Conservation (phyloP, 2,329 filamentous ascomycete genomes). For the Torrubiellomyces zombiae region DNA sequence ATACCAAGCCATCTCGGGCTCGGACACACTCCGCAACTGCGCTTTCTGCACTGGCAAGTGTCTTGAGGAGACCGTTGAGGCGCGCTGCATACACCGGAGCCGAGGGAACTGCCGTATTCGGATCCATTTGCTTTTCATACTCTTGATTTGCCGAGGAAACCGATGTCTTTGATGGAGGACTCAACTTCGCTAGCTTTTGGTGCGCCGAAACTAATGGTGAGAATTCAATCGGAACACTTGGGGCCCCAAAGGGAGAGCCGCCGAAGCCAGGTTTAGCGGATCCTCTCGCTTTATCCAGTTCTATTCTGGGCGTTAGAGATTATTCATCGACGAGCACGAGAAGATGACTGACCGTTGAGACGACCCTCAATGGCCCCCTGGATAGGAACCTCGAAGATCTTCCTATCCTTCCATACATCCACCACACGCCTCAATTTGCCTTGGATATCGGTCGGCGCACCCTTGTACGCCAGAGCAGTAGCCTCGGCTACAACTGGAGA, state of each 20-base stretch:
- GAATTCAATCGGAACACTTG: constrained; percentile 57
- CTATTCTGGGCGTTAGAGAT: constrained; percentile 20
- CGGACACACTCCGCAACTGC: constrained; percentile 83
- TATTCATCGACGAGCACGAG: not conserved
- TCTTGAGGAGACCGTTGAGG: constrained; percentile 77
- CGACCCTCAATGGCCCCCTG: constrained; percentile 66
- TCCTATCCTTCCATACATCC: constrained; percentile 81
- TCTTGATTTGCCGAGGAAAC: constrained; percentile 60
- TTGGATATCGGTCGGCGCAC: constrained; percentile 71
- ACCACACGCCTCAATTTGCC: constrained; percentile 75
- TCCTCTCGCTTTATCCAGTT: constrained; percentile 44
- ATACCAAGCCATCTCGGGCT: constrained; percentile 60
- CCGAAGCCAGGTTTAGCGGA: constrained; percentile 32
- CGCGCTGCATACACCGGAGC: constrained; percentile 85
- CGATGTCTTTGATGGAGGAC: constrained; percentile 48
- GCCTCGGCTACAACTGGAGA: constrained; percentile 85
- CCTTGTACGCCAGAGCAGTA: constrained; percentile 79
- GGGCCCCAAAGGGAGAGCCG: constrained; percentile 43
- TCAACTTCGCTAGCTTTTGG: constrained; percentile 56
- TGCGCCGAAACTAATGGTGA: constrained; percentile 58
- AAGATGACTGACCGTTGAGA: constrained; percentile 54
- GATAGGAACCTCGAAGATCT: constrained; percentile 68
- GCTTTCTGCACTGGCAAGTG: constrained; percentile 71
- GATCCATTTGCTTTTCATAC: constrained; percentile 68
- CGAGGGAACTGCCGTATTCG: constrained; percentile 50